Base-by-base conservation (phyloP, 2,329 filamentous ascomycete species). In the Phyllosticta citriasiana region DNA sequence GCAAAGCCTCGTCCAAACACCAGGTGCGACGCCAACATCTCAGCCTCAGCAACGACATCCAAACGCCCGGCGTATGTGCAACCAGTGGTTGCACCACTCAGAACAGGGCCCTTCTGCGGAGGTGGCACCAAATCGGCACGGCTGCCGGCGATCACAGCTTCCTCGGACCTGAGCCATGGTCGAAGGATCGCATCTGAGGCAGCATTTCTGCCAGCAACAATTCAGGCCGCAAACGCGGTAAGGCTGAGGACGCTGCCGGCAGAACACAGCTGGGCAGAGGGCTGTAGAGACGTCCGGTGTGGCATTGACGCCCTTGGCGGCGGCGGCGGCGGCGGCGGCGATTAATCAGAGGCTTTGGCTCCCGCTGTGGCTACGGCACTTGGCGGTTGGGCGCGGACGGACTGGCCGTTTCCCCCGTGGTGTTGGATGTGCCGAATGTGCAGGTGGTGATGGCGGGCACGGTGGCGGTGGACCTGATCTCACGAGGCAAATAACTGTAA, bases 401-500 rank as follows among this genome's bases (percentile, higher is more conserved):
- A 47, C 40, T 47, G 40, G 14, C 40, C 40, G 6, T 16, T 47
- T 47, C n/a, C 14, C 40, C 40, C 10, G n/a, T 47, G 12, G n/a
- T 47, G 40, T n/a, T n/a, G 40, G 16, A n/a, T 3, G 40, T 47
- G 40, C 40, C 40, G 40, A 47, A 14, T 14, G 14, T 16, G 16
- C 40, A 47, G 40, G 50, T 19, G 52, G 30, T 26, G 51, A 51
- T 40, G 57, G 50, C 16, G 40, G 12, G 19, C 35, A 16, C 30
- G 35, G 57, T 52, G 57, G 27, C 47, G 51, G 50, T 54, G 58
- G 55, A 55, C 35, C 52, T 24, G 52, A 60, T 51, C 53, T 53
- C 51, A 60, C 58, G 53, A 52, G 53, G 53, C 35, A 35, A 47
- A 53, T 53, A 50, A 52, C 57, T 55, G 57, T 60, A 47, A 53